Conservation (phyloP, 2,329 filamentous ascomycete genomes). For the Pseudogymnoascus sp. region DNA sequence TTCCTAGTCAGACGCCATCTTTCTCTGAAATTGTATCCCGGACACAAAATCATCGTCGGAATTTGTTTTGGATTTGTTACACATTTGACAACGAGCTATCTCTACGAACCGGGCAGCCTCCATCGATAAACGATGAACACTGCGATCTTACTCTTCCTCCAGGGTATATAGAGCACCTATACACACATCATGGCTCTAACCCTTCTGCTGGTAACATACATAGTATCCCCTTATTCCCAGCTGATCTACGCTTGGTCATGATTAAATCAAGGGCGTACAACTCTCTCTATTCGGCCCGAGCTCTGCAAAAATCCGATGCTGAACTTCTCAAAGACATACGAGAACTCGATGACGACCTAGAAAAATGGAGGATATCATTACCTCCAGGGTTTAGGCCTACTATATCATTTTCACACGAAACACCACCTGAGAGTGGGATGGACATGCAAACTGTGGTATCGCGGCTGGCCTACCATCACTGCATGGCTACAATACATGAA, state of each 20-base stretch:
- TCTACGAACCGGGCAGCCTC: conserved; percentile 45
- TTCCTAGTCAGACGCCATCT: not conserved
- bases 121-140: conserved; percentile 41
- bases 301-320: conserved; percentile 43
- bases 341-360: conserved; percentile 48
- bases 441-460: conserved; percentile 41
- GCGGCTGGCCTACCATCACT: conserved; percentile 47
- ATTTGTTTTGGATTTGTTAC: conserved; percentile 49
- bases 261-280: conserved; percentile 44
- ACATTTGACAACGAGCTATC: conserved; percentile 48
- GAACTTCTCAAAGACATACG: conserved; percentile 47
- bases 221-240: conserved; percentile 29
- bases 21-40: not conserved
- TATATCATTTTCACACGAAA: conserved; percentile 34
- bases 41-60: conserved; percentile 26
- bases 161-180: conserved; percentile 28
- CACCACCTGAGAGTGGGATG: conserved; percentile 23
- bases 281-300: conserved; percentile 41
- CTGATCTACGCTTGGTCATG: conserved; percentile 40
- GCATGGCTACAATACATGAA: conserved; percentile 47
- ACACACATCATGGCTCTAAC: not conserved
- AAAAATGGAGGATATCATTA: conserved; percentile 44
- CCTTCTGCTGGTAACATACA: not conserved
- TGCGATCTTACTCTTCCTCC: conserved; percentile 44
- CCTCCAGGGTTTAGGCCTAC: conserved; percentile 38